These are phyloP conservation scores for Ammopiptanthus mongolicus DNA, from an alignment of 306 rosid genomes.

Conservation along the genomic window DNA sequence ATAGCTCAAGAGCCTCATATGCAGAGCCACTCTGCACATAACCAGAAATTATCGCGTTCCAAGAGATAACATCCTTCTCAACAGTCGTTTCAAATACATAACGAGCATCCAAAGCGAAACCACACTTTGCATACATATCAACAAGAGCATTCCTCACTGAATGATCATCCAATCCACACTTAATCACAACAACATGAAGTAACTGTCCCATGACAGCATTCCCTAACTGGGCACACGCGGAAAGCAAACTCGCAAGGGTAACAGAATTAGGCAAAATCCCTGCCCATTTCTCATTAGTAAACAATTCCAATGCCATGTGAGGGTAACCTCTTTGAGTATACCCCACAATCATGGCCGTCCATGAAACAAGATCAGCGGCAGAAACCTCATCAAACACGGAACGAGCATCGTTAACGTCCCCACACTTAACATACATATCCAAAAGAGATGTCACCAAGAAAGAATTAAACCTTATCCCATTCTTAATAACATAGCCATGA, in stretches of 20 bases:
- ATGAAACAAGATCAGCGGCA: conserved; percentile 46
- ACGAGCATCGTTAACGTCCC: conserved; percentile 55
- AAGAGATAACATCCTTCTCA: conserved; percentile 50
- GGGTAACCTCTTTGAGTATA: conserved; percentile 57
- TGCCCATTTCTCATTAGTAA: conserved; percentile 32
- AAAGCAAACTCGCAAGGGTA: conserved; percentile 62
- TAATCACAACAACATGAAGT: conserved; percentile 50
- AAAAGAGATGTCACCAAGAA: conserved; percentile 49
- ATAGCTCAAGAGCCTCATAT: conserved; percentile 52
- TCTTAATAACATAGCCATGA: conserved; percentile 57
- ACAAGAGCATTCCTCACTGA: conserved; percentile 61
- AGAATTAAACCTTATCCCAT: conserved; percentile 33
- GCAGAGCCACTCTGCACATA: conserved; percentile 50
- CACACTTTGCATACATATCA: conserved; percentile 69
- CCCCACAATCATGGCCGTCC: conserved; percentile 89
- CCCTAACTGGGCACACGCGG: conserved; percentile 58
- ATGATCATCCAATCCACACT: conserved; percentile 42
- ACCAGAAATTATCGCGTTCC: conserved; percentile 81
- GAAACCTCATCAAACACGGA: conserved; percentile 47
- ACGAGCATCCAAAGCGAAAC: conserved; percentile 34
- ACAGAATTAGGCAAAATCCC: conserved; percentile 53
- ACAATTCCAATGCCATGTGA: conserved; percentile 45
- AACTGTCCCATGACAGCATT: conserved; percentile 41
- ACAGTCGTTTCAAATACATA: conserved; percentile 42
- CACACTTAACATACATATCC: conserved; percentile 70